A percentile compares a stretch with the other conserved stretches of the same genome.
phyloP scores from a whole-genome alignment of 345 rosid species.

The Limnanthes douglasii region DNA sequence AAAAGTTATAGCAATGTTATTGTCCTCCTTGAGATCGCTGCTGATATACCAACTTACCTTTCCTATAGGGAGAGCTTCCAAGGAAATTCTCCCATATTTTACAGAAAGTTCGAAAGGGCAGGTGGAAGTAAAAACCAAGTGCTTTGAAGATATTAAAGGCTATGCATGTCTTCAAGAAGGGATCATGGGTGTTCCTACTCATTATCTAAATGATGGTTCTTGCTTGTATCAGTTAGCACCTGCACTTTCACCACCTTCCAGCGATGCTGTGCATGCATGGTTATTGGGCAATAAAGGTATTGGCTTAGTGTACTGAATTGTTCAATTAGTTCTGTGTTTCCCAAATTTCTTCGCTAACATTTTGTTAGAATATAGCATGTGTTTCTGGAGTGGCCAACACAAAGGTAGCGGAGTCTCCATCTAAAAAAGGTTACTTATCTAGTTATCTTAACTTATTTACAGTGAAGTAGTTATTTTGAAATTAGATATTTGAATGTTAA shows the following conservation, averaged over 20 bases:
- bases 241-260: constrained; percentile 54
- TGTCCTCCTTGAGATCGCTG: constrained; percentile 10
- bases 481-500: constrained; percentile 1
- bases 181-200: constrained; percentile 40
- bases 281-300: constrained; percentile 36
- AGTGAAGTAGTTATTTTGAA: neutral
- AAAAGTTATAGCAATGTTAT: too few relatives aligned
- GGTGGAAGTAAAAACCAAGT: constrained; percentile 10
- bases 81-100: constrained; percentile 32
- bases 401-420: constrained; percentile 9
- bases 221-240: constrained; percentile 52
- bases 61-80: constrained; percentile 18
- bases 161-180: constrained; percentile 19
- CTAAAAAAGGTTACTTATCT: constrained; percentile 20
- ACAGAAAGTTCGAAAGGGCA: constrained; percentile 12
- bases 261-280: constrained; percentile 45
- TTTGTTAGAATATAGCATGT: constrained; percentile 14
- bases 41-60: constrained; percentile 15
- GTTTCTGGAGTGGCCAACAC: constrained; percentile 9
- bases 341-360: constrained; percentile 4
- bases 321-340: constrained; percentile 3
- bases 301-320: constrained; percentile 1
- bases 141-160: constrained; percentile 6
- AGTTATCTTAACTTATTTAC: constrained; percentile 1
- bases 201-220: constrained; percentile 71